These are phyloP conservation scores for Betula pendula DNA, from an alignment of 306 rosid genomes.

Conservation along the genomic window DNA sequence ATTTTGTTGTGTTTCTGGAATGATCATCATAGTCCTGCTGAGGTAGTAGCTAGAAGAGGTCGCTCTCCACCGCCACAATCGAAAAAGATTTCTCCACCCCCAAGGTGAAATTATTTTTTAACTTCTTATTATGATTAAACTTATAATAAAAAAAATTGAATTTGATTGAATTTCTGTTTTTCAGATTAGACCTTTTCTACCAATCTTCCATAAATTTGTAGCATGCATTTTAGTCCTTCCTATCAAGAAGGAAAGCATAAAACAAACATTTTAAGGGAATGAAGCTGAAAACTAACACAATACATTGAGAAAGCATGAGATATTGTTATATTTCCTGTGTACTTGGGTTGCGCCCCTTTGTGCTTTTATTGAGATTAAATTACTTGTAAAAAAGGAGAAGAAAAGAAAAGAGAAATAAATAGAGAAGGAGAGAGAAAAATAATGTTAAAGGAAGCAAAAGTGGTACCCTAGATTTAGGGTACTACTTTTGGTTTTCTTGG, in stretches of 20 bases:
- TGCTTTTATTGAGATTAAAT: too few relatives aligned
- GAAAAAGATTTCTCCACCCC: conserved; percentile 75
- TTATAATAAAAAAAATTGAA: not conserved
- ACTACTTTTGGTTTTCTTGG: too few relatives aligned
- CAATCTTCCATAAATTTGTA: not conserved
- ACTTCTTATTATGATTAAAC: conserved; percentile 4
- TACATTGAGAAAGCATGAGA: not conserved
- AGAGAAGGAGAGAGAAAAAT: too few relatives aligned
- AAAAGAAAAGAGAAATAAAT: too few relatives aligned
- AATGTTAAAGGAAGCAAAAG: too few relatives aligned
- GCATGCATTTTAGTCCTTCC: not conserved
- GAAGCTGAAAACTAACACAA: not conserved
- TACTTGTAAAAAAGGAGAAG: too few relatives aligned
- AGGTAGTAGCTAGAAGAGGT: conserved; percentile 55
- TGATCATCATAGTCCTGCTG: conserved; percentile 48
- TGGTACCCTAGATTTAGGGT: too few relatives aligned
- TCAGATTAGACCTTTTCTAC: not conserved
- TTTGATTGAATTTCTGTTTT: not conserved
- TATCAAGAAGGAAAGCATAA: not conserved
- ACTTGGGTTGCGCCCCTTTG: too few relatives aligned
- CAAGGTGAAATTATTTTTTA: conserved; percentile 45
- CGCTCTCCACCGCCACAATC: conserved; percentile 73
- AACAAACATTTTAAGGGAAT: not conserved
- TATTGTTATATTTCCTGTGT: too few relatives aligned
- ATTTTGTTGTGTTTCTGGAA: not conserved